Conservation (phyloP, 768 basidiomycete species). For the Boletellus ananas region DNA sequence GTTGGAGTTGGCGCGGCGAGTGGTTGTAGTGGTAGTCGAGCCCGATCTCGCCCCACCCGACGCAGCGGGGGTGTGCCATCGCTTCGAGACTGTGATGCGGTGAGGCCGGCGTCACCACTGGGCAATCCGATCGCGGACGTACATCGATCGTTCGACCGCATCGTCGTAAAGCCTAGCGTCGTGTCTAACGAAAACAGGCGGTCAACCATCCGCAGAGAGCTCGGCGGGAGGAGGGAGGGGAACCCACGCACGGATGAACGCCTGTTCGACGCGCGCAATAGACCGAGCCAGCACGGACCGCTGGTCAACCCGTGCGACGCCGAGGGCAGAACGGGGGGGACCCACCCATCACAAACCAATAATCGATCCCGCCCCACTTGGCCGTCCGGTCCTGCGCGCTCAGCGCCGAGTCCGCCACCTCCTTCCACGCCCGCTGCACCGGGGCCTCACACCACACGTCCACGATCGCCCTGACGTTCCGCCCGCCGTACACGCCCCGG, state of each 20-base stretch:
- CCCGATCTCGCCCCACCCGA: slow-evolving; percentile 88
- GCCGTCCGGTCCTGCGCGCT: slow-evolving; percentile 41
- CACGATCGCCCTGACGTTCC: slow-evolving; percentile 62
- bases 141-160: slow-evolving; percentile 67
- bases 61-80: slow-evolving; percentile 76
- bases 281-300: neutral
- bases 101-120: neutral
- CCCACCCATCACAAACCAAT: slow-evolving; percentile 82
- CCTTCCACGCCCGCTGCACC: slow-evolving; percentile 56
- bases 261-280: slow-evolving; percentile 29
- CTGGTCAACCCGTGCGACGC: neutral
- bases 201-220: neutral
- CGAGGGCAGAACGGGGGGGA: neutral
- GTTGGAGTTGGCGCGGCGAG: slow-evolving; percentile 68
- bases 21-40: slow-evolving; percentile 83
- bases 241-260: slow-evolving; percentile 61
- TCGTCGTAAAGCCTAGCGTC: slow-evolving; percentile 68
- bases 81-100: slow-evolving; percentile 55
- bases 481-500: slow-evolving; percentile 52
- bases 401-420: slow-evolving; percentile 69
- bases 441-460: slow-evolving; percentile 92
- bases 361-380: slow-evolving; percentile 67
- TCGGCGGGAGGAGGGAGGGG: neutral
- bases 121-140: slow-evolving; percentile 19
- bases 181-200: slow-evolving; percentile 44